phyloP scores from a whole-genome alignment of 768 basidiomycete genomes.

The Boletus huronensis region DNA sequence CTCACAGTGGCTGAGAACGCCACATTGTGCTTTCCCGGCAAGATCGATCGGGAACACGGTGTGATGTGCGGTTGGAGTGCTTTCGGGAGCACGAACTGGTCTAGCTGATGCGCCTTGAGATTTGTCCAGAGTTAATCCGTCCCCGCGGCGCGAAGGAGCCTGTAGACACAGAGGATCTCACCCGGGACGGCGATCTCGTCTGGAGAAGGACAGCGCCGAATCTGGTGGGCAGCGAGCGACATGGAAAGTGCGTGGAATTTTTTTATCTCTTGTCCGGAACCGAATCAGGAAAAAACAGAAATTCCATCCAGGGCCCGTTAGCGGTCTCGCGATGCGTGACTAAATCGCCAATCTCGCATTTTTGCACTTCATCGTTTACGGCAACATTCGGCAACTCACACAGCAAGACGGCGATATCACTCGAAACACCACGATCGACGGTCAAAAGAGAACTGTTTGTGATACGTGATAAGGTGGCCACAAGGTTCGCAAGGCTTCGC shows the following conservation, averaged over 20 bases:
- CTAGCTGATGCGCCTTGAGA: conserved; percentile 18
- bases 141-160: conserved; percentile 14
- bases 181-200: conserved; percentile 5
- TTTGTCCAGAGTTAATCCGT: conserved; percentile 20
- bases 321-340: too few species aligned
- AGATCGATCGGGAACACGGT: conserved; percentile 24
- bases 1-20: conserved; percentile 28
- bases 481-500: neutral
- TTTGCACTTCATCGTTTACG: neutral
- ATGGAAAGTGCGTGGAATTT: neutral
- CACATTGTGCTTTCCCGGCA: conserved; percentile 25
- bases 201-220: conserved; percentile 15
- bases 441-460: neutral
- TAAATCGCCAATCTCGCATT: neutral
- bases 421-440: neutral
- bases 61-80: conserved; percentile 13
- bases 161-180: conserved; percentile 19
- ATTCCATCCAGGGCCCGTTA: too few species aligned
- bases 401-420: neutral
- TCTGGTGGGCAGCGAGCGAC: conserved; percentile 5
- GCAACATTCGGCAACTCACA: neutral
- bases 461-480: neutral
- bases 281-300: too few species aligned
- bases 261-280: too few species aligned
- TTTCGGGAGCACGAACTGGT: conserved; percentile 8